Conservation (phyloP, 169 alveolate genomes). For the Plasmodium berghei region DNA sequence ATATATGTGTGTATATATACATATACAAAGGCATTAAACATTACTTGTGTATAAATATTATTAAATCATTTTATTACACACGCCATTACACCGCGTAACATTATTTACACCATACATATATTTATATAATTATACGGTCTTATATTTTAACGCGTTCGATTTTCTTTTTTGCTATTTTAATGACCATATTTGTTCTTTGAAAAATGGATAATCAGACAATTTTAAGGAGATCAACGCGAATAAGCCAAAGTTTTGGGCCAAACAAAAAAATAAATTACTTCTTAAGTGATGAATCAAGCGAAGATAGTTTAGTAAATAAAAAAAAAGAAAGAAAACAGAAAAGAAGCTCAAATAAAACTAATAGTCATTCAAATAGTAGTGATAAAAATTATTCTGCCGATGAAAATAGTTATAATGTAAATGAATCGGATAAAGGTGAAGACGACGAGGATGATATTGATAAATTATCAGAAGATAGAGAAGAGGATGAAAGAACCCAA, state of each 20-base stretch:
- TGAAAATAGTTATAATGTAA: constrained; percentile 38
- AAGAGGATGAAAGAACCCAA: neutral
- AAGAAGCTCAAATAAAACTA: neutral
- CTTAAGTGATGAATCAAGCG: constrained; percentile 16
- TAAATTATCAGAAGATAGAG: neutral
- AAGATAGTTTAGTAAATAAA: constrained; percentile 2
- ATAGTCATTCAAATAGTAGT: constrained; percentile 7
- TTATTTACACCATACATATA: neutral
- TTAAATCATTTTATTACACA: too few species aligned
- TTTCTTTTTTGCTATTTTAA: neutral
- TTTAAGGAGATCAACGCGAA: constrained; percentile 52
- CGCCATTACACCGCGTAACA: too few species aligned
- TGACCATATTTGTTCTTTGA: neutral
- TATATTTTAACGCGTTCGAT: neutral
- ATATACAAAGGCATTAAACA: constrained; percentile 3
- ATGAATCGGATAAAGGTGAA: constrained; percentile 2
- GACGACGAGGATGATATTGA: constrained; percentile 17
- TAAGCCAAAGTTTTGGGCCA: constrained; percentile 26
- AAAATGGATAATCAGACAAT: constrained; percentile 48
- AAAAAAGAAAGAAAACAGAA: constrained; percentile 10
- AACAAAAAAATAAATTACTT: constrained; percentile 20
- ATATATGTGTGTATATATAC: neutral
- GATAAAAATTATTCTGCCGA: constrained; percentile 39
- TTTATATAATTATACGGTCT: neutral
- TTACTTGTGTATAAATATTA: neutral